Percentiles rank a stretch among this genome's conserved stretches.
These are phyloP conservation scores for Asterella californica DNA, from an alignment of 225 moss, liverwort and hornwort species.

Conservation along the genomic window DNA sequence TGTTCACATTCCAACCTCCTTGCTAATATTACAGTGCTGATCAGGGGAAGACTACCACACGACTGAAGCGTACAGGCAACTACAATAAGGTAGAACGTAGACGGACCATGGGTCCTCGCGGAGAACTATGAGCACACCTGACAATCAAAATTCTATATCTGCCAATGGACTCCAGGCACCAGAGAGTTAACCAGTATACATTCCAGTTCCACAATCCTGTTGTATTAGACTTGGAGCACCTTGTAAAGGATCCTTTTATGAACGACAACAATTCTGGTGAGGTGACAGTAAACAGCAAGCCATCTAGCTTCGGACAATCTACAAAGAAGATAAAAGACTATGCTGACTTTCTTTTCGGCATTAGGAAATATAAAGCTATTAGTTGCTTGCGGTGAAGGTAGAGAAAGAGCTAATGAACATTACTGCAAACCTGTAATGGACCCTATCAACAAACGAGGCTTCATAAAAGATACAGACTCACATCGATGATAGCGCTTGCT, in stretches of 20 bases:
- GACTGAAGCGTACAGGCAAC: not conserved
- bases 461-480: conserved; percentile 26
- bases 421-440: not conserved
- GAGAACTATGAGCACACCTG: conserved; percentile 43
- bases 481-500: conserved; percentile 93
- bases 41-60: not conserved
- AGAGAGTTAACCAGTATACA: conserved; percentile 80
- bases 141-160: conserved; percentile 79
- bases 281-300: not conserved
- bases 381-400: not conserved
- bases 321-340: not conserved
- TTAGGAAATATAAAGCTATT: not conserved
- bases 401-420: not conserved
- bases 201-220: conserved; percentile 99
- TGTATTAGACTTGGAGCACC: conserved; percentile 91
- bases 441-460: too few relatives aligned
- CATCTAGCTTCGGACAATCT: not conserved
- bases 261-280: not conserved
- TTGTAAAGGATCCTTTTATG: conserved; percentile 81
- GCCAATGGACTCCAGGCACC: conserved; percentile 66
- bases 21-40: not conserved
- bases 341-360: not conserved
- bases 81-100: not conserved
- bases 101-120: not conserved
- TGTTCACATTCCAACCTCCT: not conserved